A percentile compares a stretch with the other conserved stretches of the same genome.
phyloP scores from a whole-genome alignment of 192 early-diverging fungal genomes.

The Ambispora gerdemannii region DNA sequence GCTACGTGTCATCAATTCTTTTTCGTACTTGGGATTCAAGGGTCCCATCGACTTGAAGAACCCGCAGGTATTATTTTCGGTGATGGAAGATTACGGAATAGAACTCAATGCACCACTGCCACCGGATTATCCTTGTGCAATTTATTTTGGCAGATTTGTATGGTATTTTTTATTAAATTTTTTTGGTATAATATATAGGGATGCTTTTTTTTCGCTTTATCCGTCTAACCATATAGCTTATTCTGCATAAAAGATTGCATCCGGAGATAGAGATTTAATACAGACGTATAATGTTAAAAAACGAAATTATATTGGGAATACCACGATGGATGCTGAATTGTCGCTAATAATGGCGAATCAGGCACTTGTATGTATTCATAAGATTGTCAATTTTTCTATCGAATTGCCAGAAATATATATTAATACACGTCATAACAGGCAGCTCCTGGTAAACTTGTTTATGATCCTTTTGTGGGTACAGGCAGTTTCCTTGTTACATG shows the following conservation, averaged over 20 bases:
- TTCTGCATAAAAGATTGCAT: constrained; percentile 46
- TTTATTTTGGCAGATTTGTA: constrained; percentile 73
- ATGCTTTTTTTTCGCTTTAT: constrained; percentile 1
- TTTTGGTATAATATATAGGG: neutral
- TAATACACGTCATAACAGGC: no score
- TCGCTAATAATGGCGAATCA: constrained; percentile 96
- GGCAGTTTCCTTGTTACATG: constrained; percentile 91
- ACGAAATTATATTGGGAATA: constrained; percentile 90
- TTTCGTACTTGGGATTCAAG: constrained; percentile 78
- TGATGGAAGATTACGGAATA: constrained; percentile 76
- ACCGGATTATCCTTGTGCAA: constrained; percentile 31
- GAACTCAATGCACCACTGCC: constrained; percentile 40
- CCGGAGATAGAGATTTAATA: constrained; percentile 68
- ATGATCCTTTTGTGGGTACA: constrained; percentile 98
- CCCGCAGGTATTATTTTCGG: constrained; percentile 70
- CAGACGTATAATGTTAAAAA: constrained; percentile 94
- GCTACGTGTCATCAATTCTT: constrained; percentile 74
- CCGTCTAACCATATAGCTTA: neutral
- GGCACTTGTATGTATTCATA: constrained; percentile 69
- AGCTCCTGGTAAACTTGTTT: constrained; percentile 68
- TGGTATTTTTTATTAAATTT: neutral
- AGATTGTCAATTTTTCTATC: neutral
- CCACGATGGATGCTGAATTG: constrained; percentile 97
- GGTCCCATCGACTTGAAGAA: constrained; percentile 83
- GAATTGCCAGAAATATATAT: neutral